Evolutionary conservation across 495 filamentous ascomycete genomes (phyloP), one percentile per base, ranked within the genome.

Genomic region (Podospora appendiculata): DNA sequence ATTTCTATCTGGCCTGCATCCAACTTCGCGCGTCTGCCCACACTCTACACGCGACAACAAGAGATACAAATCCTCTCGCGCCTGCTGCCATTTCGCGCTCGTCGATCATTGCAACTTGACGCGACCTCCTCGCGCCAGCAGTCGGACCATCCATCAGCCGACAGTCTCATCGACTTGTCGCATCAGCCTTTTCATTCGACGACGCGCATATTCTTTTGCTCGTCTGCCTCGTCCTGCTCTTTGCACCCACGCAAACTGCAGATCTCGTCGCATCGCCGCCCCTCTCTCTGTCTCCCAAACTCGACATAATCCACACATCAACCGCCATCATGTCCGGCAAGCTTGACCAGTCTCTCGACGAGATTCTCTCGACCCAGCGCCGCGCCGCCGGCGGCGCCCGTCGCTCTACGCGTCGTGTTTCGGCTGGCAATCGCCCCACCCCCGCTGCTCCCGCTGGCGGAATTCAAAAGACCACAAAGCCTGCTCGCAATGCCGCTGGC

Each of bases 321-420:
- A 57, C 51, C 58, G 62, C 70, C 72, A 83, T 57, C 50, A 95
- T 95, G 90, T 88, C 90, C 75, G 83, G 80, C 69, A 97, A 96
- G 74, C 84, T 98, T 58, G 89, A 96, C 68, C 82, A 90, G 76
- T 89, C 90, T 74, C 84, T 98, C 51, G 93, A 97, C 68, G 89
- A 96, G 72, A 95, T 98, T 69, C 80, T 96, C 79, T 87, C 83
- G 61, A 84, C 80, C 66, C 82, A 82, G 57, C 78, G 81, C 61
- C 75, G 71, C 47, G 73, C 65, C 64, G 79, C 77, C 53, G 67
- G 70, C 51, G 75, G 79, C 52, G 72, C 76, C 58, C 71, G 77
- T 64, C 73, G 76, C 60, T 73, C 74, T 50, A 67, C 68, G 36
- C 70, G 73, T 25, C 71, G 79, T 52, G 61, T 75, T 41, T 63